Percentiles rank a stretch among this genome's conserved stretches.
phyloP scores from a whole-genome alignment of 371 early-diverging fungal genomes.

The Mucor velutinosus region DNA sequence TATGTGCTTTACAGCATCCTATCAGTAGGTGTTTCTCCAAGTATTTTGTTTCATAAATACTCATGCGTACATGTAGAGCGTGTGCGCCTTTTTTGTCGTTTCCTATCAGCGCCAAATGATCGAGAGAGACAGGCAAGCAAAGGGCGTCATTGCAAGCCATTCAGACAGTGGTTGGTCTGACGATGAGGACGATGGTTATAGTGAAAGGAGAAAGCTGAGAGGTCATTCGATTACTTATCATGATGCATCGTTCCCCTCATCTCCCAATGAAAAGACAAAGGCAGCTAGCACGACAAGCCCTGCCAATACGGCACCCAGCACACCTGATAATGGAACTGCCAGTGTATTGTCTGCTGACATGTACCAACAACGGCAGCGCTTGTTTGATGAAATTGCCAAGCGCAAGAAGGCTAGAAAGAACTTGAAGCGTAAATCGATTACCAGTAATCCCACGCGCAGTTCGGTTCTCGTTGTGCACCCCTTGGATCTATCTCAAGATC shows the following conservation, averaged over 20 bases:
- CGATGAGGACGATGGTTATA: not conserved
- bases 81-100: not conserved
- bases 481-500: conserved; percentile 20
- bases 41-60: not conserved
- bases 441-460: not conserved
- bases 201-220: not conserved
- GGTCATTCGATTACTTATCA: conserved; percentile 7
- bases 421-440: conserved; percentile 8
- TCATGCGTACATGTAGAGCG: not conserved
- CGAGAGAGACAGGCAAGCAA: not conserved
- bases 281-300: not conserved
- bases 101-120: conserved; percentile 6
- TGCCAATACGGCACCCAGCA: not conserved
- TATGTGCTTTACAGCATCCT: conserved; percentile 20
- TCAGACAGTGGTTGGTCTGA: conserved; percentile 14
- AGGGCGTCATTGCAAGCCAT: not conserved
- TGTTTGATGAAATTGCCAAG: conserved; percentile 32
- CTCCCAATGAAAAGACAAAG: not conserved
- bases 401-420: conserved; percentile 21
- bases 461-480: conserved; percentile 20
- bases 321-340: not conserved
- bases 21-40: conserved; percentile 9
- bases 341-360: conserved; percentile 11
- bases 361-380: conserved; percentile 27
- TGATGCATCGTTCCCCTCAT: conserved; percentile 8